Percentiles rank a stretch among this genome's conserved stretches.
Evolutionary conservation across 2,329 filamentous ascomycete genomes (phyloP).

Genomic region (Neobulgaria alba): DNA sequence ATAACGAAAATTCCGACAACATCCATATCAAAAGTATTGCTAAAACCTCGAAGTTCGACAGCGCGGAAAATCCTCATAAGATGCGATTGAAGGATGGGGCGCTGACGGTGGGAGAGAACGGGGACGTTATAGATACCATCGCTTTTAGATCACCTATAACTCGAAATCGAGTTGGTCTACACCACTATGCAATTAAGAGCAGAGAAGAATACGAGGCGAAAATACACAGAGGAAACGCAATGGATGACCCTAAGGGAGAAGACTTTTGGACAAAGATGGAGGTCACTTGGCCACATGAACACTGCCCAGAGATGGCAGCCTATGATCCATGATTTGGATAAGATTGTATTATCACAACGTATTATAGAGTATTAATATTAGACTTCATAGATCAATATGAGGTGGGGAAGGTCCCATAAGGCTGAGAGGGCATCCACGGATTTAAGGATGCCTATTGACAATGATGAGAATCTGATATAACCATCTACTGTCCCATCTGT

Average conservation of each 20-base stretch:
- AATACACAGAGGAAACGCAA: conserved; percentile 22
- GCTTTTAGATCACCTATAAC: conserved; percentile 23
- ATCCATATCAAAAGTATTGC: conserved; percentile 28
- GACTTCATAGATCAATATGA: no score
- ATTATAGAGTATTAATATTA: no score
- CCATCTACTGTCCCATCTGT: no score
- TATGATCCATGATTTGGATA: conserved; percentile 21
- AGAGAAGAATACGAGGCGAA: conserved; percentile 28
- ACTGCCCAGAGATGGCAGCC: conserved; percentile 23
- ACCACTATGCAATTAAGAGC: conserved; percentile 30
- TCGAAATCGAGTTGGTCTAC: conserved; percentile 25
- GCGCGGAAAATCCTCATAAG: conserved; percentile 17
- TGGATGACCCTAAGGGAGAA: conserved; percentile 22
- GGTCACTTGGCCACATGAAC: conserved; percentile 14
- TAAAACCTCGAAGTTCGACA: conserved; percentile 17
- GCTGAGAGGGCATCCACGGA: no score
- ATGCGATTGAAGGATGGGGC: conserved; percentile 16
- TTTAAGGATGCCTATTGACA: no score
- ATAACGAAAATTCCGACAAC: conserved; percentile 21
- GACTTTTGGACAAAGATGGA: conserved; percentile 26
- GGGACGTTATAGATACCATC: conserved; percentile 14
- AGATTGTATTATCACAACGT: no score
- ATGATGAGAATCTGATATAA: no score
- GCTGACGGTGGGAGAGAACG: conserved; percentile 23
- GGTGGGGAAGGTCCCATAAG: no score